phyloP scores from a whole-genome alignment of 1,139 yeast species.

The Debaryomyces singareniensis region DNA sequence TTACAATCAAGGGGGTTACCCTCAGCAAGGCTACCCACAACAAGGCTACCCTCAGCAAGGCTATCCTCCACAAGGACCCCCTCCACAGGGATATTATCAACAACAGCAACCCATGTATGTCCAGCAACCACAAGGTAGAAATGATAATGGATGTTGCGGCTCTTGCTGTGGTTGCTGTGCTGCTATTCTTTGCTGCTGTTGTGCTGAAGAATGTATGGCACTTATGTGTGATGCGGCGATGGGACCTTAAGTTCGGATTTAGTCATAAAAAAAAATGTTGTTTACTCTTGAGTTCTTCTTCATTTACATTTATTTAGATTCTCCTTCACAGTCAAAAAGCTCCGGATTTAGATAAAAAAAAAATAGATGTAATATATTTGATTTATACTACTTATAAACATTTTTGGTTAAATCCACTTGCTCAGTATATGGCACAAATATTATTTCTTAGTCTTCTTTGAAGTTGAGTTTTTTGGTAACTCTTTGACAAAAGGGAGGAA shows the following conservation, averaged over 20 bases:
- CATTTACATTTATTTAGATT: too few relatives aligned
- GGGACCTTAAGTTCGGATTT: too few relatives aligned
- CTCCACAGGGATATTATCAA: constrained; percentile 18
- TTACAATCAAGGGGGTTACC: too few relatives aligned
- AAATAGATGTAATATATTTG: background rate
- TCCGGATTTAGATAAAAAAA: too few relatives aligned
- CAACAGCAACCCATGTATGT: constrained; percentile 39
- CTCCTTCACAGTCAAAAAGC: too few relatives aligned
- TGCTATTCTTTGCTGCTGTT: constrained; percentile 40
- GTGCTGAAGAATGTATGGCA: constrained; percentile 32
- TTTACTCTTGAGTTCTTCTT: too few relatives aligned
- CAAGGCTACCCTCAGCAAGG: constrained; percentile 29
- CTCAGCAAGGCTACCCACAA: constrained; percentile 29
- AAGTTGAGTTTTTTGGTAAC: constrained; percentile 89
- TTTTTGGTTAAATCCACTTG: constrained; percentile 2
- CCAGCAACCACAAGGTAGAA: constrained; percentile 26
- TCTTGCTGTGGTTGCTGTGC: constrained; percentile 40
- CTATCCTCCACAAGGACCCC: constrained; percentile 22
- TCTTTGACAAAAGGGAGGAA: constrained; percentile 87
- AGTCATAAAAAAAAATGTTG: too few relatives aligned
- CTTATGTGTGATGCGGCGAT: constrained; percentile 6
- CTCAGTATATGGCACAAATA: background rate
- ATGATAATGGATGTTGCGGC: constrained; percentile 29
- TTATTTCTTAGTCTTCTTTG: constrained; percentile 50
- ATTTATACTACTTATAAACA: background rate